phyloP scores from a whole-genome alignment of 768 basidiomycete species.

The Kwoniella europaea region DNA sequence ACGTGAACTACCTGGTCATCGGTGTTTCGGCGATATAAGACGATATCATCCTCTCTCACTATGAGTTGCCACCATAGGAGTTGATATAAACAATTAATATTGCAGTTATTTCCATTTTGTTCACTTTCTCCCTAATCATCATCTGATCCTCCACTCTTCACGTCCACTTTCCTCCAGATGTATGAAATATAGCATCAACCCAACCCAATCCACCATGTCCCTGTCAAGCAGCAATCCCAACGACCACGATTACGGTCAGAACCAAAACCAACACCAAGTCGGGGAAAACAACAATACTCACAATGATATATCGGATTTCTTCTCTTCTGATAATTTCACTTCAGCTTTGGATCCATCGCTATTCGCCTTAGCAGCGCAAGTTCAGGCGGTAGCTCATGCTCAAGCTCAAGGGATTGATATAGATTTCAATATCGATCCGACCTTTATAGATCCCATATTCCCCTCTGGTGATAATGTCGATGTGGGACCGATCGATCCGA shows the following conservation, averaged over 20 bases:
- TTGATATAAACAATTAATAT: background rate
- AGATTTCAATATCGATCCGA: constrained; percentile 19
- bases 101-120: constrained; percentile 5
- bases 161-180: constrained; percentile 17
- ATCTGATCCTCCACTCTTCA: constrained; percentile 17
- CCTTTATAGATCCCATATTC: constrained; percentile 4
- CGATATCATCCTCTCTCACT: background rate
- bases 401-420: constrained; percentile 25
- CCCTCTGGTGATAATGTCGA: background rate
- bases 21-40: constrained; percentile 15
- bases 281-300: background rate
- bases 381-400: constrained; percentile 22
- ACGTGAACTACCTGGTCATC: background rate
- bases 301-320: background rate
- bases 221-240: background rate
- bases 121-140: constrained; percentile 15
- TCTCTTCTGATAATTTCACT: background rate
- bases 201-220: background rate
- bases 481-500: constrained; percentile 37
- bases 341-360: constrained; percentile 12
- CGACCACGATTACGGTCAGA: constrained; percentile 8
- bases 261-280: background rate
- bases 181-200: constrained; percentile 5
- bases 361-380: constrained; percentile 21
- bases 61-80: background rate